These are phyloP conservation scores for Tetrapisispora fleetii DNA, from an alignment of 805 yeast genomes.

Conservation along the genomic window DNA sequence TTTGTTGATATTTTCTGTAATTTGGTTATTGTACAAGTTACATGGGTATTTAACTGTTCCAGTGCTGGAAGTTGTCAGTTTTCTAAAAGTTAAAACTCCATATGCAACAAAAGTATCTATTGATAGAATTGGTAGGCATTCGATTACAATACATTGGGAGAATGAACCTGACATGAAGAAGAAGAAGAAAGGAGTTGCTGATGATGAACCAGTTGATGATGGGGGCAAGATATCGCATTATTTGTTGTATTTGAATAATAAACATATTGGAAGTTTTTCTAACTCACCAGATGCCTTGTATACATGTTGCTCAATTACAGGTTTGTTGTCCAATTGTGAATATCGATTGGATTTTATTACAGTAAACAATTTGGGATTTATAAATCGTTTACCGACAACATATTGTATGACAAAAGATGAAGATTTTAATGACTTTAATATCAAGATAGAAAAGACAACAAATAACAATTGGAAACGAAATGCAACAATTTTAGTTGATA, in stretches of 20 bases:
- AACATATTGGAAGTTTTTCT: slow-evolving; percentile 24
- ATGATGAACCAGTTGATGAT: not conserved
- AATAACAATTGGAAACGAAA: slow-evolving; percentile 4
- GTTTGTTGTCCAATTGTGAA: slow-evolving; percentile 17
- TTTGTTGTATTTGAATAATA: slow-evolving; percentile 23
- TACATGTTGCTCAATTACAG: slow-evolving; percentile 26
- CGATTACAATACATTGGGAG: slow-evolving; percentile 29
- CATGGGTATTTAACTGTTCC: slow-evolving; percentile 24
- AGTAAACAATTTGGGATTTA: slow-evolving; percentile 27
- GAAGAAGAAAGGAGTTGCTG: not conserved
- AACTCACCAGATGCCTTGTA: slow-evolving; percentile 23
- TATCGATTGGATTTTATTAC: slow-evolving; percentile 28
- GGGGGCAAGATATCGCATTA: slow-evolving; percentile 18
- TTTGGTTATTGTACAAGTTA: slow-evolving; percentile 24
- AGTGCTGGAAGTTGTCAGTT: slow-evolving; percentile 20
- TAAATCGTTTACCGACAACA: slow-evolving; percentile 25
- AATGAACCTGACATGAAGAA: slow-evolving; percentile 12
- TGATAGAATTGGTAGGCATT: slow-evolving; percentile 22
- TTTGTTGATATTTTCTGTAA: slow-evolving; percentile 6
- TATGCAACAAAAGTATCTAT: slow-evolving; percentile 28
- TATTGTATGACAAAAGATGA: slow-evolving; percentile 21
- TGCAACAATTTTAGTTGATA: slow-evolving; percentile 1
- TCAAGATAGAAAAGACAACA: not conserved
- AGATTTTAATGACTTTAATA: not conserved
- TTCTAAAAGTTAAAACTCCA: slow-evolving; percentile 23